Evolutionary conservation across 345 rosid genomes (phyloP).

Genomic region (Heritiera fomes): DNA sequence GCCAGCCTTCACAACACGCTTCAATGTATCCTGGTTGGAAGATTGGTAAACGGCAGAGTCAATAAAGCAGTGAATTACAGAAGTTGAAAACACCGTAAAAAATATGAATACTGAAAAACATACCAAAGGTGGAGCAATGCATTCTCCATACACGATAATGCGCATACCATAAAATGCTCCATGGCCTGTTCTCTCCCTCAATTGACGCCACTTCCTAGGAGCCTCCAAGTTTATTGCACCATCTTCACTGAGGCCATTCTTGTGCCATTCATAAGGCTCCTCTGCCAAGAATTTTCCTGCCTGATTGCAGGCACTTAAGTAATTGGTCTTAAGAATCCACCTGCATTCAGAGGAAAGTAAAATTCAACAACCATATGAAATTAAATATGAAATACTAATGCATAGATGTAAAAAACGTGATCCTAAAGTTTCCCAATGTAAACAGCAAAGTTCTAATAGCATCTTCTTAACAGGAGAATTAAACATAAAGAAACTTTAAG

Average conservation of each 20-base stretch:
- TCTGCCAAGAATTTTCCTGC: slow-evolving; percentile 76
- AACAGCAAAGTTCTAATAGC: not conserved
- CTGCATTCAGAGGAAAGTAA: slow-evolving; percentile 44
- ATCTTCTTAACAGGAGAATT: slow-evolving; percentile 6
- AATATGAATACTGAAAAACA: slow-evolving; percentile 21
- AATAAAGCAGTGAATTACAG: not conserved
- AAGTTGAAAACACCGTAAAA: slow-evolving; percentile 5
- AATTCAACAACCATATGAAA: slow-evolving; percentile 11
- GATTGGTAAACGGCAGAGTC: not conserved
- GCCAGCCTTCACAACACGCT: slow-evolving; percentile 92
- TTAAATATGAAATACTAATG: not conserved
- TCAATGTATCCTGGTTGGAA: slow-evolving; percentile 76
- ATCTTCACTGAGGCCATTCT: slow-evolving; percentile 69
- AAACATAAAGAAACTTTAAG: not conserved
- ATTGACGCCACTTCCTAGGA: slow-evolving; percentile 88
- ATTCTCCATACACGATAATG: slow-evolving; percentile 81
- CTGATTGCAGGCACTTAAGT: slow-evolving; percentile 65
- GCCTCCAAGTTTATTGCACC: slow-evolving; percentile 80
- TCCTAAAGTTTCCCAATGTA: not conserved
- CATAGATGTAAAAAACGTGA: not conserved
- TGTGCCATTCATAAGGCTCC: slow-evolving; percentile 88
- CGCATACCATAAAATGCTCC: slow-evolving; percentile 87
- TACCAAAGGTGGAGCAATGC: slow-evolving; percentile 91
- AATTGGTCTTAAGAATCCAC: slow-evolving; percentile 91
- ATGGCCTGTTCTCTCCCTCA: slow-evolving; percentile 81